phyloP scores from a whole-genome alignment of 768 basidiomycete species.

The Symmetrospora coprosmae region DNA sequence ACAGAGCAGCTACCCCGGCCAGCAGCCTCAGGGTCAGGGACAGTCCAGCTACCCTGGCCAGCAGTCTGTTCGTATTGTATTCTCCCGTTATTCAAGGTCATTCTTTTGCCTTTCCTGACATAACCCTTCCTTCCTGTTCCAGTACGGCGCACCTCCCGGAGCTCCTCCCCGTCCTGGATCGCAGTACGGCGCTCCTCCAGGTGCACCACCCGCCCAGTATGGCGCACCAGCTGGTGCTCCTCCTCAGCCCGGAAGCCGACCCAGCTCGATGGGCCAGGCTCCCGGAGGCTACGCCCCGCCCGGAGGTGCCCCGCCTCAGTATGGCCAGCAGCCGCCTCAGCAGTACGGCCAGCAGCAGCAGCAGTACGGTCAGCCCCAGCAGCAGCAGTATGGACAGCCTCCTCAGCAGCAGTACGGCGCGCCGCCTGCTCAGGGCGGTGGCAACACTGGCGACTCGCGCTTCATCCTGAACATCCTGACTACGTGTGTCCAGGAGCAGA shows the following conservation, averaged over 20 bases:
- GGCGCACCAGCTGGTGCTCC: constrained; percentile 16
- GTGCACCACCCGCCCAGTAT: constrained; percentile 8
- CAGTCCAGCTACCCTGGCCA: background rate
- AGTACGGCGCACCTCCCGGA: background rate
- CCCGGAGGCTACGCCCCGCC: background rate
- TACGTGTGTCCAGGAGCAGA: constrained; percentile 34
- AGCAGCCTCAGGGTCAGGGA: background rate
- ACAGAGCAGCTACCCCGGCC: constrained; percentile 9
- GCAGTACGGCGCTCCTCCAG: constrained; percentile 20
- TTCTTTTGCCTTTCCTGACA: background rate
- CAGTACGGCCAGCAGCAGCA: constrained; percentile 23
- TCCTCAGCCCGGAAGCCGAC: background rate
- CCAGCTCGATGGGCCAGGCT: background rate
- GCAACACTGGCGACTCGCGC: background rate
- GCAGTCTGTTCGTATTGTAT: background rate
- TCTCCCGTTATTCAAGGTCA: background rate
- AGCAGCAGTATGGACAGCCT: constrained; percentile 6
- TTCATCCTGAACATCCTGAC: constrained; percentile 7
- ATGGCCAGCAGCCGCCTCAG: background rate
- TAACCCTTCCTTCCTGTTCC: background rate
- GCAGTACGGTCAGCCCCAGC: constrained; percentile 17
- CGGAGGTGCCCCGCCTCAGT: background rate
- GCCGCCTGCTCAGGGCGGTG: background rate
- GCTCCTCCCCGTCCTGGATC: background rate
- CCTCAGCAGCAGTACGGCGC: background rate